phyloP scores from a whole-genome alignment of 2,329 filamentous ascomycete genomes.

The Tolypocladium inflatum region DNA sequence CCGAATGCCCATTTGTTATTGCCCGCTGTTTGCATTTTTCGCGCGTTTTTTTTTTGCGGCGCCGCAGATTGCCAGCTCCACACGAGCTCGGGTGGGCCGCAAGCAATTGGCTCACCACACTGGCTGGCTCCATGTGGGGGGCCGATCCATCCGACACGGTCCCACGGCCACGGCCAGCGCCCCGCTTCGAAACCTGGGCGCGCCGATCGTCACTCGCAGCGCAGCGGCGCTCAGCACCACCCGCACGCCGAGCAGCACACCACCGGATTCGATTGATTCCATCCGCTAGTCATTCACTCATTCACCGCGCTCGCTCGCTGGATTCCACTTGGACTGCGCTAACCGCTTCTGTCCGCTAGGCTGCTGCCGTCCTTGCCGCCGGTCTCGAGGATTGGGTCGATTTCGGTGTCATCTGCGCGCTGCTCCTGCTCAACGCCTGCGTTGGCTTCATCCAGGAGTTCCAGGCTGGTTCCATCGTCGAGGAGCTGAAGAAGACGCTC shows the following conservation, averaged over 20 bases:
- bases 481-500: slow-evolving; percentile 83
- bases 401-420: slow-evolving; percentile 81
- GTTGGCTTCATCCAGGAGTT: slow-evolving; percentile 88
- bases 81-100: slow-evolving; percentile 19
- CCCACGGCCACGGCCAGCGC: background rate
- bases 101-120: slow-evolving; percentile 16
- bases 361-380: slow-evolving; percentile 70
- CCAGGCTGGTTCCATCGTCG: slow-evolving; percentile 83
- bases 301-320: background rate
- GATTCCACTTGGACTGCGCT: slow-evolving; percentile 7
- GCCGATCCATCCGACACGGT: slow-evolving; percentile 13
- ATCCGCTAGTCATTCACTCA: background rate
- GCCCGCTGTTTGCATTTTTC: slow-evolving; percentile 7
- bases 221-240: background rate
- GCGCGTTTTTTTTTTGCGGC: slow-evolving; percentile 12
- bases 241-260: background rate
- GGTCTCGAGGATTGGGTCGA: slow-evolving; percentile 87
- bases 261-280: background rate
- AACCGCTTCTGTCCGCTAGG: slow-evolving; percentile 28
- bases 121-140: slow-evolving; percentile 13
- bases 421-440: slow-evolving; percentile 73
- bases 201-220: slow-evolving; percentile 1
- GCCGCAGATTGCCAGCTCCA: slow-evolving; percentile 23
- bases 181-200: slow-evolving; percentile 9
- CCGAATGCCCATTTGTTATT: slow-evolving; percentile 4